phyloP scores from a whole-genome alignment of 352 stramenopile genomes.

The Phytophthora idaei region DNA sequence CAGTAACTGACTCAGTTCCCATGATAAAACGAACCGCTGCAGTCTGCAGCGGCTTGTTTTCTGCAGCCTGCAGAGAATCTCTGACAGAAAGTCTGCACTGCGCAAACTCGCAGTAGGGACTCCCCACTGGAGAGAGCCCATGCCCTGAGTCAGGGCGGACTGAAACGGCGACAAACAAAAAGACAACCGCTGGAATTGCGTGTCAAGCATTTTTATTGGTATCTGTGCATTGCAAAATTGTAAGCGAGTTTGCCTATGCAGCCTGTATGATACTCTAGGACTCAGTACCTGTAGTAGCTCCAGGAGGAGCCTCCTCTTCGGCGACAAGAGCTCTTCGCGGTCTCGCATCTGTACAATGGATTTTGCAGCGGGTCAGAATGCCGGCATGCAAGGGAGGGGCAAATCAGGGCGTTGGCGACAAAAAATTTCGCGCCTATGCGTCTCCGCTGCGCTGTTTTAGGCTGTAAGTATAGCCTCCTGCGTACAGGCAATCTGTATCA shows the following conservation, averaged over 20 bases:
- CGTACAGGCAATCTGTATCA: too few relatives aligned
- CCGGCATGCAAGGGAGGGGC: not conserved
- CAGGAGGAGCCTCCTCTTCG: too few relatives aligned
- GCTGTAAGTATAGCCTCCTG: too few relatives aligned
- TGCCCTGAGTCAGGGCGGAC: not conserved
- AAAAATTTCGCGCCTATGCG: not conserved
- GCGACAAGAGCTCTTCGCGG: conserved; percentile 13
- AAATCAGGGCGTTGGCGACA: not conserved
- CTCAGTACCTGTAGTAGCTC: too few relatives aligned
- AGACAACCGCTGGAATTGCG: not conserved
- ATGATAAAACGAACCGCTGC: not conserved
- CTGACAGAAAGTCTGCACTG: too few relatives aligned
- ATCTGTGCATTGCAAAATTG: too few relatives aligned
- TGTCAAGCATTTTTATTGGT: not conserved
- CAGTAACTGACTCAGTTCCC: not conserved
- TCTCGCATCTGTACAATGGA: conserved; percentile 3
- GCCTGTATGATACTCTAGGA: too few relatives aligned
- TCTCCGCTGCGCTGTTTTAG: not conserved
- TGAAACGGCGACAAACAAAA: not conserved
- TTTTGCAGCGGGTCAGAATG: conserved; percentile 4
- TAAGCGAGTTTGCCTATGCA: too few relatives aligned
- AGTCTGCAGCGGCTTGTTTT: too few relatives aligned
- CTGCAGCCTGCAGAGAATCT: too few relatives aligned
- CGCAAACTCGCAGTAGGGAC: not conserved
- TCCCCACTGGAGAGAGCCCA: too few relatives aligned